Conservation (phyloP, 73 alveolate genomes). For the Stentor coeruleus region DNA sequence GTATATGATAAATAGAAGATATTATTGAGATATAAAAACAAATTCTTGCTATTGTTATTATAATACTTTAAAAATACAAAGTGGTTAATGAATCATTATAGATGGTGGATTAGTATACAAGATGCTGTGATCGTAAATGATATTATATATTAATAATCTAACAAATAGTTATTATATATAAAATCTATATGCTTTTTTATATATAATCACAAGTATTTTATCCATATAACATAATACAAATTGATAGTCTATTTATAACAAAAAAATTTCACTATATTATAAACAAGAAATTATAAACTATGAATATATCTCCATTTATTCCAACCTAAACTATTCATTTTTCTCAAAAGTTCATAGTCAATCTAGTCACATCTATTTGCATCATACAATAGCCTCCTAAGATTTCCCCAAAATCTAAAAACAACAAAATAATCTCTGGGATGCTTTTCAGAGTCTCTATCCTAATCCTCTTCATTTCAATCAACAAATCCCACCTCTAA, state of each 20-base stretch:
- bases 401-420: not conserved
- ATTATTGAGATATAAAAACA: not conserved
- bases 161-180: too few species aligned
- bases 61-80: not conserved
- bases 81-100: not conserved
- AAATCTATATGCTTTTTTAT: too few species aligned
- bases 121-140: not conserved
- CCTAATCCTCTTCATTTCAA: not conserved
- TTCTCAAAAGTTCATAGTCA: not conserved
- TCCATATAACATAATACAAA: too few species aligned
- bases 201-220: too few species aligned
- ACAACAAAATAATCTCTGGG: not conserved
- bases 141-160: too few species aligned
- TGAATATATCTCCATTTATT: too few species aligned
- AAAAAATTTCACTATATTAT: too few species aligned
- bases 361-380: not conserved
- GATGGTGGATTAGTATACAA: not conserved
- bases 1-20: not conserved
- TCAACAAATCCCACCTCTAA: too few species aligned
- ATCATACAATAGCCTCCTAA: not conserved
- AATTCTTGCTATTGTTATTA: not conserved
- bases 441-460: too few species aligned
- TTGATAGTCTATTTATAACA: too few species aligned
- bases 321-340: not conserved
- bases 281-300: too few species aligned